Conservation (phyloP, 2,329 filamentous ascomycete species). For the Scleromitrula shiraiana region DNA sequence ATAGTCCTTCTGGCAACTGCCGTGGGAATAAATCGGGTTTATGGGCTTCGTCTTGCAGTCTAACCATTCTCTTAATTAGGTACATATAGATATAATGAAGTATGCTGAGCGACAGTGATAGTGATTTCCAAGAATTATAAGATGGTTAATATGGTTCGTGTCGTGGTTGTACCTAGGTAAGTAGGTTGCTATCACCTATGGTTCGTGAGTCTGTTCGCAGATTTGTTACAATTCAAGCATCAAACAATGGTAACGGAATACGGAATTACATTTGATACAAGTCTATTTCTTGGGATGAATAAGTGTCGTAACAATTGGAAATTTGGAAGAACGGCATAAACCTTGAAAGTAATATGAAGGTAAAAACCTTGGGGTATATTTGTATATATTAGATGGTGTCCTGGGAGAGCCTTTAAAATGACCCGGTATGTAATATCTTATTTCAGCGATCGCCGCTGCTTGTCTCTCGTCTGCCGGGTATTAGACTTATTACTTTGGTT, state of each 20-base stretch:
- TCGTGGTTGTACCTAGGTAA: too few relatives aligned
- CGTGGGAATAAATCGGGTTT: conserved; percentile 5
- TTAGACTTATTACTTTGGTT: conserved; percentile 20
- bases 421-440: conserved; percentile 10
- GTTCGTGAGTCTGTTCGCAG: conserved; percentile 13
- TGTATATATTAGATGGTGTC: conserved; percentile 20
- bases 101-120: not conserved
- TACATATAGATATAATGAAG: not conserved
- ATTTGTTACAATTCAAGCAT: conserved; percentile 14
- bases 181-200: not conserved
- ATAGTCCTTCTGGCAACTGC: conserved; percentile 8
- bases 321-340: too few relatives aligned
- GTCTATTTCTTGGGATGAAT: conserved; percentile 17
- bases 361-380: too few relatives aligned
- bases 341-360: too few relatives aligned
- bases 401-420: conserved; percentile 20
- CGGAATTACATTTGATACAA: conserved; percentile 6
- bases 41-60: not conserved
- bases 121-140: conserved; percentile 1
- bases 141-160: too few relatives aligned
- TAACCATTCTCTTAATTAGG: not conserved
- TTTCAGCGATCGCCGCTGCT: conserved; percentile 24
- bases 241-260: conserved; percentile 11
- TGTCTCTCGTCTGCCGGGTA: conserved; percentile 21
- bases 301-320: conserved; percentile 15